phyloP scores from a whole-genome alignment of 495 filamentous ascomycete genomes.

The Podospora pseudopauciseta region DNA sequence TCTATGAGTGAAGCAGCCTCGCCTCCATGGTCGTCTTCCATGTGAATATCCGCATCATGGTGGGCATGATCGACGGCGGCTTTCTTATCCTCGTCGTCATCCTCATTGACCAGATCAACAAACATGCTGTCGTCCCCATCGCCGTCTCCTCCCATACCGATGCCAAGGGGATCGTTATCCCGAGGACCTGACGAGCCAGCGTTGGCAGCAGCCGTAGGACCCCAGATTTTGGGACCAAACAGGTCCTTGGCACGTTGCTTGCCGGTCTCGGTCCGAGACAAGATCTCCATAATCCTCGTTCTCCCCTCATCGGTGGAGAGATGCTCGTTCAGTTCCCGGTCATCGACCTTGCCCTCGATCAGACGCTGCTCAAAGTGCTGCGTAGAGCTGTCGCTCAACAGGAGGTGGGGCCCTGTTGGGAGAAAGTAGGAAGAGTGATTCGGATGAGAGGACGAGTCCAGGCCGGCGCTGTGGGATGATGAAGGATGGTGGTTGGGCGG shows the following conservation, averaged over 20 bases:
- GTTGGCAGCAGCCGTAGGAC: conserved; percentile 3
- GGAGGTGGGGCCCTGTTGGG: conserved; percentile 34
- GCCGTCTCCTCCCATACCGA: conserved; percentile 39
- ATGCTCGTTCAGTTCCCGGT: conserved; percentile 27
- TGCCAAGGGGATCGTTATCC: conserved; percentile 32
- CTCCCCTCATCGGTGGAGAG: conserved; percentile 31
- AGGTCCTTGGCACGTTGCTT: conserved; percentile 40
- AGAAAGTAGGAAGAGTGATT: conserved; percentile 30
- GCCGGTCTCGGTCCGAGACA: conserved; percentile 38
- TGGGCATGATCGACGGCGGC: conserved; percentile 11
- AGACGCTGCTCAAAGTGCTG: conserved; percentile 43
- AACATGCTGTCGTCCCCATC: conserved; percentile 51
- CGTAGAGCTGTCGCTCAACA: conserved; percentile 28
- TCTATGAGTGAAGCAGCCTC: conserved; percentile 22
- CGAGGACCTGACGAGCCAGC: conserved; percentile 5
- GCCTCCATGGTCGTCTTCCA: conserved; percentile 12
- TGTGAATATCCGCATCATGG: neutral
- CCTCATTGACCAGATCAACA: conserved; percentile 48
- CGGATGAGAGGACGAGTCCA: conserved; percentile 27
- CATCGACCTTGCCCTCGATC: conserved; percentile 35
- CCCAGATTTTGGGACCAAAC: conserved; percentile 39
- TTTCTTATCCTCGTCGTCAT: conserved; percentile 42
- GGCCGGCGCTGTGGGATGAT: conserved; percentile 26
- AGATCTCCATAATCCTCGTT: conserved; percentile 37
- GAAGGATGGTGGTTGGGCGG: conserved; percentile 34